Evolutionary conservation across 495 filamentous ascomycete species (phyloP), one percentile per base, ranked within the genome.

Genomic region (Penicillium alfredii): DNA sequence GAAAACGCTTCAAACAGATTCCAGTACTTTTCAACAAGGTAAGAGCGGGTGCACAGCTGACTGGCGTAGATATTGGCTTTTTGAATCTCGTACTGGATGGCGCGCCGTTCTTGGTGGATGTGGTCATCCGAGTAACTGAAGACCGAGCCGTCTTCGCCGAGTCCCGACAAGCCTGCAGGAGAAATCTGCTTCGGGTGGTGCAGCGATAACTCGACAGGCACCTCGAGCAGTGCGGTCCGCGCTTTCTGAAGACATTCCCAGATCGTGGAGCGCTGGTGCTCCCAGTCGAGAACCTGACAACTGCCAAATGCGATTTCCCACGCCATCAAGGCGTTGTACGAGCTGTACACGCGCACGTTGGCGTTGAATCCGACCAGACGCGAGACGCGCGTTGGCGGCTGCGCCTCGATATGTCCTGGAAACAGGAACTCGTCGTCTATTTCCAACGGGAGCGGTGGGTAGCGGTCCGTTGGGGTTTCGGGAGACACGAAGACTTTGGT

Each of bases 11-110:
- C 77, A 30, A 73, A 74, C 0, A 84, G 63, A 47, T 69, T 76
- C 58, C 79, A 82, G 49, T 86, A 92, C 47, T 84, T 85, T 44
- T 93, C 84, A 2, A 90, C 81, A n/a, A 86, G 71, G 49, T 81
- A 87, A 0, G 81, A 86, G 13, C 86, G 73, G 2, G 84, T 88
- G 3, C 74, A 75, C 1, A 94, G 64, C 46, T 86, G 79, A 28
- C 76, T 84, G 5, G 77, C 76, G 42, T 87, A 82, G 15, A 94
- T 82, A 45, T 88, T 90, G 13, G 78, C 78, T 49, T 87, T 88
- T 51, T 93, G 86, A 14, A 93, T 88, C 47, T 92, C 84, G 33
- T 76, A 82, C 31, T 89, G 85, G 2, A 88, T 66, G 4, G 69
- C 64, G 3, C 62, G 66, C 15, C 55, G 55, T 30, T 60, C 54